These are phyloP conservation scores for Euphrasia confusa DNA, from an alignment of 257 asterid genomes.

Conservation along the genomic window DNA sequence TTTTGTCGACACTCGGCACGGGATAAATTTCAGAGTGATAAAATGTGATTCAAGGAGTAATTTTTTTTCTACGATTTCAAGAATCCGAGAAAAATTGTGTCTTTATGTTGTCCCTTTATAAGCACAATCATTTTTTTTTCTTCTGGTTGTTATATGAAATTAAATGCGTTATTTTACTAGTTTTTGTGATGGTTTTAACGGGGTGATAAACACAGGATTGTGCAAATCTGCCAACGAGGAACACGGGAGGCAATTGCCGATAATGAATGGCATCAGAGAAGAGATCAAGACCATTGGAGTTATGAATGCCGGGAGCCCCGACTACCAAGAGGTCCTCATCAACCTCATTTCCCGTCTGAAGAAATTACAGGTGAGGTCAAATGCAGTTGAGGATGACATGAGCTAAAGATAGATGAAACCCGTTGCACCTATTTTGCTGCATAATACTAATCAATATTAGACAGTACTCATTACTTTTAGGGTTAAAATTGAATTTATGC, in stretches of 20 bases:
- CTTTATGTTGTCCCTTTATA: too few species aligned
- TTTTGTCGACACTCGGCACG: too few species aligned
- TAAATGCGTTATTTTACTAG: not conserved
- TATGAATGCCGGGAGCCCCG: constrained; percentile 70
- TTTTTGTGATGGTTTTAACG: constrained; percentile 16
- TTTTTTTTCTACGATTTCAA: too few species aligned
- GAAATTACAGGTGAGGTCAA: constrained; percentile 47
- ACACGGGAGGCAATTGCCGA: constrained; percentile 79
- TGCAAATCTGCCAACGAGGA: constrained; percentile 89
- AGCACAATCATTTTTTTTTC: not conserved
- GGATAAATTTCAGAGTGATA: too few species aligned
- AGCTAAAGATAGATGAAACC: too few species aligned
- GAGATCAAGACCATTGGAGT: constrained; percentile 89
- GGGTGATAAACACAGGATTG: constrained; percentile 49
- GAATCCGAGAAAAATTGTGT: too few species aligned
- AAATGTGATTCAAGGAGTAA: too few species aligned
- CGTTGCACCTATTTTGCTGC: not conserved
- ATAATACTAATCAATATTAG: not conserved
- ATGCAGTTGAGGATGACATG: not conserved
- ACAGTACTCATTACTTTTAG: not conserved
- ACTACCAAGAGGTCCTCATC: constrained; percentile 67
- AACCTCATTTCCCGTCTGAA: constrained; percentile 63
- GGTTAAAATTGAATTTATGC: not conserved
- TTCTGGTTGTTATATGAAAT: not conserved
- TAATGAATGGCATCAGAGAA: constrained; percentile 97